Evolutionary conservation across 352 stramenopile species (phyloP), one percentile per base, ranked within the genome.

Genomic region (Globisporangium nodosum): DNA sequence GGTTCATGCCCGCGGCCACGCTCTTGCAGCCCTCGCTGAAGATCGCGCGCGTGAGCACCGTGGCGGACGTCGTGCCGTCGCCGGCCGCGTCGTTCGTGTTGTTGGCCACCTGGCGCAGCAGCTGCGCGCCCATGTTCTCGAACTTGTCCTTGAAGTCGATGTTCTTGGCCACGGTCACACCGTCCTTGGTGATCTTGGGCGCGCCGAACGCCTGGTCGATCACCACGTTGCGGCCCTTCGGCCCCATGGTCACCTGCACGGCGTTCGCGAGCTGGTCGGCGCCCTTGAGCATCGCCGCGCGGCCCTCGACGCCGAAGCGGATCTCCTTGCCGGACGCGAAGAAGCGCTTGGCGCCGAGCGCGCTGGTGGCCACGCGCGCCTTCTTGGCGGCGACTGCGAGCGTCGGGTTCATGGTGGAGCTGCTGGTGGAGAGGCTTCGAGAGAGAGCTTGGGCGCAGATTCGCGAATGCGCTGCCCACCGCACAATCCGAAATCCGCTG

Each of bases 71-170:
- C 55, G 98, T 99, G 64, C 98, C 98, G 73, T 99, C 98, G 61
- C 98, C 98, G n/a, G 98, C 98, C 49, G 96, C 89, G 72, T 99
- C 97, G 81, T 99, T 99, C 5, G 98, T 99, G 82, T 99, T 99
- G 82, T 88, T 99, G 11, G 98, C 98, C 35, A 91, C 81, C 31
- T 81, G 82, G 54, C 75, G 62, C 58, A 85, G 55, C 58, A 91
- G 68, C 77, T 88, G 63, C 52, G 84, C 66, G 58, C 79, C 67
- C 79, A 93, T 90, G 71, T 84, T 92, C 62, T 90, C 80, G 49
- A 92, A 84, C 69, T 93, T 85, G 69, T 78, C 76, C 64, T 83
- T 78, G 63, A 93, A 93, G 60, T 90, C 81, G 46, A 88, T 75
- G 57, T 73, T 88, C 61, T 84, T 85, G 16, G 76, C 81, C 47